phyloP scores from a whole-genome alignment of 257 asterid species.

The Apocynum venetum region DNA sequence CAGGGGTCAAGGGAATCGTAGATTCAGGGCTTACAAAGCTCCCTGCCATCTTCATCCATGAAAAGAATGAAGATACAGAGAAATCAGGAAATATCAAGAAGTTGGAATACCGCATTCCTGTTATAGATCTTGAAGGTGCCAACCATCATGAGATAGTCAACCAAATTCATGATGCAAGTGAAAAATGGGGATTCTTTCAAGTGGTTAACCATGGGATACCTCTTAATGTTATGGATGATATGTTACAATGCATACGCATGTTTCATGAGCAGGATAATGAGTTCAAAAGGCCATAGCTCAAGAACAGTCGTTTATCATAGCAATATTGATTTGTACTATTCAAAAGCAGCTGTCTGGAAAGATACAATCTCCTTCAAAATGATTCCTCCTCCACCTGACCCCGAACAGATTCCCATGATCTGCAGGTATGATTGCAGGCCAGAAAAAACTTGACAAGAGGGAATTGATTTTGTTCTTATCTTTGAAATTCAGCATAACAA shows the following conservation, averaged over 20 bases:
- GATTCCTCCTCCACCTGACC: conserved; percentile 6
- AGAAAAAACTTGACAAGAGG: no score
- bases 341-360: conserved; percentile 20
- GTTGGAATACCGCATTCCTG: conserved; percentile 29
- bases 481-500: not conserved
- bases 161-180: conserved; percentile 35
- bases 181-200: conserved; percentile 48
- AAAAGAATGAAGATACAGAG: conserved; percentile 19
- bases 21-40: conserved; percentile 40
- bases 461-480: not conserved
- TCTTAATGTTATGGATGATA: conserved; percentile 15
- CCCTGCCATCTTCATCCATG: conserved; percentile 40
- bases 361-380: conserved; percentile 15
- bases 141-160: conserved; percentile 20
- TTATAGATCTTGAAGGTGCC: conserved; percentile 35
- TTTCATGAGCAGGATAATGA: conserved; percentile 24
- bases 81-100: conserved; percentile 8
- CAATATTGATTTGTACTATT: conserved; percentile 12
- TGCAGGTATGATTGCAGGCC: conserved; percentile 16
- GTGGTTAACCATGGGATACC: conserved; percentile 46
- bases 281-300: conserved; percentile 1
- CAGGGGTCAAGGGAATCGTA: conserved; percentile 47
- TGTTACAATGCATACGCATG: conserved; percentile 24
- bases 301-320: conserved; percentile 7
- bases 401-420: conserved; percentile 12